Evolutionary conservation across 176 grass and related monocot genomes (phyloP).

Genomic region (Eleusine indica): DNA sequence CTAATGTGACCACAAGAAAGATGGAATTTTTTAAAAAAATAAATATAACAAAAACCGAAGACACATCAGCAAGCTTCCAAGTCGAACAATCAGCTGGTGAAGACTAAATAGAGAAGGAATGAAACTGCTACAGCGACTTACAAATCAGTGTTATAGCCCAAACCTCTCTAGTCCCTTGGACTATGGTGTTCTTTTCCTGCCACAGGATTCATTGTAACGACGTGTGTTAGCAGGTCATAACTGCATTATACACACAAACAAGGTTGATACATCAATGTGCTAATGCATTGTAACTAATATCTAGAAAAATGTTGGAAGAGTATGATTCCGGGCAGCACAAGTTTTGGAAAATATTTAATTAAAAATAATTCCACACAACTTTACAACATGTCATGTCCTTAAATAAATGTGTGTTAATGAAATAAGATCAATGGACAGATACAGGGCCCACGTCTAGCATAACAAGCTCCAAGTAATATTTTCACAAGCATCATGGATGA

Average conservation of each 20-base stretch:
- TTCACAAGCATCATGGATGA: background rate
- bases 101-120: background rate
- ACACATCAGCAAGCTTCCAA: background rate
- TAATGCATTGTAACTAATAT: background rate
- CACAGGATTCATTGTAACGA: constrained; percentile 7
- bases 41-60: background rate
- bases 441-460: background rate
- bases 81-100: background rate
- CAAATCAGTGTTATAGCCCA: background rate
- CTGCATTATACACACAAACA: background rate
- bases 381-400: background rate
- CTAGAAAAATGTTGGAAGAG: background rate
- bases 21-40: background rate
- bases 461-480: background rate
- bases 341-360: background rate
- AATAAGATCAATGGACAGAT: no score
- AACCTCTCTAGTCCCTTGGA: constrained; percentile 2
- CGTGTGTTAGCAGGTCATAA: background rate
- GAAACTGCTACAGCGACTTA: background rate
- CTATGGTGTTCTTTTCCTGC: background rate
- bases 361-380: background rate
- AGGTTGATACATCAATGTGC: background rate
- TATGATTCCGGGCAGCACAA: background rate
- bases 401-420: background rate
- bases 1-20: background rate